Conservation (phyloP, 495 filamentous ascomycete species). For the Elasticomyces elasticus region DNA sequence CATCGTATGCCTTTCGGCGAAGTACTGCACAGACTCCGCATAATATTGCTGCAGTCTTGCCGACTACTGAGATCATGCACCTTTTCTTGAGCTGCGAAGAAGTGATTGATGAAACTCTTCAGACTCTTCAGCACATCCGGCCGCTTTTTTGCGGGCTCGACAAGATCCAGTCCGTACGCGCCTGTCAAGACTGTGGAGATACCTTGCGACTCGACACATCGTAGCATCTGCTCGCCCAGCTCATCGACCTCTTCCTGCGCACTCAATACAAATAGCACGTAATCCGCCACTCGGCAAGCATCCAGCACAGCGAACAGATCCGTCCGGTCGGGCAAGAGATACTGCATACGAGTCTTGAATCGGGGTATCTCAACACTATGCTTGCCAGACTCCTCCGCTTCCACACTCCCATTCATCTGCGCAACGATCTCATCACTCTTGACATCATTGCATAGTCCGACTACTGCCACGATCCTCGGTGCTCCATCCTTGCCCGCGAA, state of each 20-base stretch:
- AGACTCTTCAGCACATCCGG: slow-evolving; percentile 67
- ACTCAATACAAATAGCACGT: slow-evolving; percentile 73
- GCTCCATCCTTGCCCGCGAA: slow-evolving; percentile 79
- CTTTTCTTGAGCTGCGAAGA: slow-evolving; percentile 82
- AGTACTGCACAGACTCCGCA: slow-evolving; percentile 79
- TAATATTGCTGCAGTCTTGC: slow-evolving; percentile 80
- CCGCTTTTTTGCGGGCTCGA: slow-evolving; percentile 69
- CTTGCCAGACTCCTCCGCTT: slow-evolving; percentile 58
- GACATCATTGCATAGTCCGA: slow-evolving; percentile 67
- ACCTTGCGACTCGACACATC: slow-evolving; percentile 84
- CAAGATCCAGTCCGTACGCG: slow-evolving; percentile 44
- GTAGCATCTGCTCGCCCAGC: slow-evolving; percentile 67
- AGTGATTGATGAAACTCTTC: slow-evolving; percentile 83
- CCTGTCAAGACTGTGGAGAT: slow-evolving; percentile 74
- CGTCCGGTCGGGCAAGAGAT: slow-evolving; percentile 53
- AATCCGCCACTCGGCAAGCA: slow-evolving; percentile 81
- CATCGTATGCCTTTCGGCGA: slow-evolving; percentile 86
- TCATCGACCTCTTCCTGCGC: slow-evolving; percentile 72
- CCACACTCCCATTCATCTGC: slow-evolving; percentile 65
- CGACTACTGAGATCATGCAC: slow-evolving; percentile 72
- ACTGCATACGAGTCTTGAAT: slow-evolving; percentile 88
- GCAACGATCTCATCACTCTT: slow-evolving; percentile 56
- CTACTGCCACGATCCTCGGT: slow-evolving; percentile 80
- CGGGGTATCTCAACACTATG: slow-evolving; percentile 61
- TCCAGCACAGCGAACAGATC: slow-evolving; percentile 70